Evolutionary conservation across 2,329 filamentous ascomycete species (phyloP).

Genomic region (Cadophora gregata): DNA sequence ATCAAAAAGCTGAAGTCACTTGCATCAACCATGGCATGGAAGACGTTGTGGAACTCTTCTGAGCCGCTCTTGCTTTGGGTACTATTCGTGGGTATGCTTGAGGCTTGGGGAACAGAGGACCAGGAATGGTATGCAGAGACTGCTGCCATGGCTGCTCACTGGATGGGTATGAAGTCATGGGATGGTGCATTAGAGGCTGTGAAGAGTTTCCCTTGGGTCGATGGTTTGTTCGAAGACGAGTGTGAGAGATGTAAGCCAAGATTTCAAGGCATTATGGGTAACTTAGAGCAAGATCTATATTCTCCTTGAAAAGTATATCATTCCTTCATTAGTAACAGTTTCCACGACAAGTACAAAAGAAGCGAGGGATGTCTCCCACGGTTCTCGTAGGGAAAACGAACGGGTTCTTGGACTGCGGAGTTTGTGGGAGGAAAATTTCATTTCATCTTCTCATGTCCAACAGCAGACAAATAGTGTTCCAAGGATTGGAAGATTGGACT

Average conservation of each 20-base stretch:
- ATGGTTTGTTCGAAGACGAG: not conserved
- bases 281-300: not conserved
- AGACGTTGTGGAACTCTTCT: not conserved
- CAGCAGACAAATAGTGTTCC: too few species aligned
- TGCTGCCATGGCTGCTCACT: not conserved
- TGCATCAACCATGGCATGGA: conserved; percentile 2
- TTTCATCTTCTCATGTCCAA: too few species aligned
- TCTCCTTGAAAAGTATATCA: conserved; percentile 25
- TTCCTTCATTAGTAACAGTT: too few species aligned
- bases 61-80: conserved; percentile 2
- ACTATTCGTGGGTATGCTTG: conserved; percentile 5
- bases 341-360: too few species aligned
- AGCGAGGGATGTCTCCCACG: too few species aligned
- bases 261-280: not conserved
- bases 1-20: not conserved
- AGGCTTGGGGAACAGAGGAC: not conserved
- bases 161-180: conserved; percentile 1
- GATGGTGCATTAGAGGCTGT: not conserved
- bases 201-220: conserved; percentile 4
- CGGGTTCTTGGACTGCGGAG: too few species aligned
- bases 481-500: too few species aligned
- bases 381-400: too few species aligned
- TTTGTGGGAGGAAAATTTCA: too few species aligned
- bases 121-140: not conserved
- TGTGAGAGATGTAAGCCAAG: not conserved